Percentiles rank a stretch among this genome's conserved stretches.
Evolutionary conservation across 495 filamentous ascomycete species (phyloP).

Genomic region (Penicillium bovifimosum): DNA sequence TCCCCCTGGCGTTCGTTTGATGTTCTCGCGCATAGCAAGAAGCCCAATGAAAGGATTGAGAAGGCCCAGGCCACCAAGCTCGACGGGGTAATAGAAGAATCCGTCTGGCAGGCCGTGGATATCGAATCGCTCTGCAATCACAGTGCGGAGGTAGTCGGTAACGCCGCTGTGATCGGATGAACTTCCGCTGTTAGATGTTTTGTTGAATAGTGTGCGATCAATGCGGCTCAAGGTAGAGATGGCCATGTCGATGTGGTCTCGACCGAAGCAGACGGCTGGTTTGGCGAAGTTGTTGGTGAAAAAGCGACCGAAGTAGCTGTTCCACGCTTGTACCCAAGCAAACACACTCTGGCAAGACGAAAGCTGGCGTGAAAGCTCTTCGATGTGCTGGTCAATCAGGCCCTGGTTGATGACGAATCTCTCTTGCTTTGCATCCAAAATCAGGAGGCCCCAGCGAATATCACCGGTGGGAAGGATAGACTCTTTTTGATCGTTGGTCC

Average conservation of each 20-base stretch:
- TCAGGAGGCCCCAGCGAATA: constrained; percentile 63
- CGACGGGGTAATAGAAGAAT: constrained; percentile 61
- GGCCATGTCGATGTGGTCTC: constrained; percentile 57
- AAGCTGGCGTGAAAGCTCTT: constrained; percentile 56
- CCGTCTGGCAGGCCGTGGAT: constrained; percentile 56
- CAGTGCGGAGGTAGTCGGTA: constrained; percentile 50
- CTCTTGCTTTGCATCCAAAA: constrained; percentile 49
- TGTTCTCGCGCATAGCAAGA: constrained; percentile 48
- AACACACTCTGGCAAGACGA: constrained; percentile 52
- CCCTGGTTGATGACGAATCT: constrained; percentile 57
- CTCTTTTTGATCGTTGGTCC: background rate
- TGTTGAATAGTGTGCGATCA: constrained; percentile 49
- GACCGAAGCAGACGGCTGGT: constrained; percentile 60
- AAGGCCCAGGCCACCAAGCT: constrained; percentile 54
- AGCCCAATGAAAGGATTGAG: constrained; percentile 52
- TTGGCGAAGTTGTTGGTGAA: constrained; percentile 63
- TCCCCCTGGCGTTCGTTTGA: constrained; percentile 41
- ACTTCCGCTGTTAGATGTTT: background rate
- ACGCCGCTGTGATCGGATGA: constrained; percentile 39
- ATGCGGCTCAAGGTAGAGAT: constrained; percentile 55
- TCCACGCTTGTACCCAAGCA: constrained; percentile 60
- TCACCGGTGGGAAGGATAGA: constrained; percentile 44
- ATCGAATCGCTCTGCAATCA: constrained; percentile 50
- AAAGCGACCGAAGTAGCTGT: constrained; percentile 58
- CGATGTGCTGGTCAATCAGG: constrained; percentile 57